Evolutionary conservation across 169 alveolate genomes (phyloP), one percentile per base, ranked within the genome.

Genomic region (Plasmodium berghei): DNA sequence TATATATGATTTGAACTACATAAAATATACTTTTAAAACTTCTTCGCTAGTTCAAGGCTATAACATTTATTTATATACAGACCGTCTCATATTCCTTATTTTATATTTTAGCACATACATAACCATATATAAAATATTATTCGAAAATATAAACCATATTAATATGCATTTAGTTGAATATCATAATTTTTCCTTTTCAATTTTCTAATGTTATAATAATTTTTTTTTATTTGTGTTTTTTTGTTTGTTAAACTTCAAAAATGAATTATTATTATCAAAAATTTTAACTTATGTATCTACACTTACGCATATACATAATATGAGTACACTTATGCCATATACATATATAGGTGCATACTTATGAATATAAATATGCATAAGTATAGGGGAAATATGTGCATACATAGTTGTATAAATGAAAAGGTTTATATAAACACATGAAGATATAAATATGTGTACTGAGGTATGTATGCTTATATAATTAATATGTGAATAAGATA

Each of bases 401-500:
- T 52, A 52, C 59, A 14, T 12, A 8, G 14, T 12, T 52, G 59
- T 12, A 52, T 16, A 52, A 1, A 16, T 24, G 55, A 58, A 0
- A 2, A 10, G 14, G 14, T 62, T 77, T 56, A 77, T 61, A 46
- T 10, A 42, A 6, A 20, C 26, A 49, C 46, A 54, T 5, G n/a
- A 12, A 24, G n/a, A 45, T 67, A 34, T 28, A 42, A 28, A 56
- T 59, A 72, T 42, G 26, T 42, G 42, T 64, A 73, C 72, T 49
- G 55, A 62, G 28, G n/a, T 52, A 72, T 54, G 46, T 52, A 72
- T 54, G 46, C 20, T 62, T 42, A 71, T 67, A 72, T 45, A 45
- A 74, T 24, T 40, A 46, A 16, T 22, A 40, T 28, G 52, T n/a
- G 1, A 8, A 28, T 22, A 64, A 54, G 45, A 45, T 48, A 1